phyloP scores from a whole-genome alignment of 1,284 basidiomycete genomes.

The Leccinum ponderosum region DNA sequence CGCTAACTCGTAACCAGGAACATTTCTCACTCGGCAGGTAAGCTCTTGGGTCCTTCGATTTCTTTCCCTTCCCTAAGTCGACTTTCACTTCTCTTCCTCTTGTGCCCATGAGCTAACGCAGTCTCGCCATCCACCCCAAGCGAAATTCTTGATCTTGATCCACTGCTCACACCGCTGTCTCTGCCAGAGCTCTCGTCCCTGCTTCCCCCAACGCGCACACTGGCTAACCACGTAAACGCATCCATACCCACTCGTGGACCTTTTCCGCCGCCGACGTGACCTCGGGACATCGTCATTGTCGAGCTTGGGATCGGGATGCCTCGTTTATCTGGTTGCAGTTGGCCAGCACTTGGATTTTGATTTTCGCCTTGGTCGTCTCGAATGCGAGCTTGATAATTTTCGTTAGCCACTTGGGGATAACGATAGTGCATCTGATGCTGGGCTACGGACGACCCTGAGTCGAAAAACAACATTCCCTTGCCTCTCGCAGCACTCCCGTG shows the following conservation, averaged over 20 bases:
- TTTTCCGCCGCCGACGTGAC: conserved; percentile 57
- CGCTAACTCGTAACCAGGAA: background rate
- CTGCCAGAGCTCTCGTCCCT: conserved; percentile 54
- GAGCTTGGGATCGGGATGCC: conserved; percentile 23
- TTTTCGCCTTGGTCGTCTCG: conserved; percentile 22
- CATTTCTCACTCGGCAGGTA: conserved; percentile 75
- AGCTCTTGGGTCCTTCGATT: conserved; percentile 50
- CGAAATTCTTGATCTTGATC: conserved; percentile 36
- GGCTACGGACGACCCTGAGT: conserved; percentile 13
- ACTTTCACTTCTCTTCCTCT: conserved; percentile 46
- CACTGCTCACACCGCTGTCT: conserved; percentile 47
- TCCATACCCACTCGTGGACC: conserved; percentile 65
- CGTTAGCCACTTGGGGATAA: conserved; percentile 16
- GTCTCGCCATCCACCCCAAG: conserved; percentile 21
- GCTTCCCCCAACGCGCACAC: conserved; percentile 57
- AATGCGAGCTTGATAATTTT: conserved; percentile 13
- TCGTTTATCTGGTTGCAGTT: conserved; percentile 21
- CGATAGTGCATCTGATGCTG: conserved; percentile 20
- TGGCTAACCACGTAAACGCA: conserved; percentile 68
- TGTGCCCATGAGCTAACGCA: conserved; percentile 14
- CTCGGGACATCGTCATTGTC: conserved; percentile 48
- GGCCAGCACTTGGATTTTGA: conserved; percentile 5
- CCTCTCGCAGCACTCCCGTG: conserved; percentile 38
- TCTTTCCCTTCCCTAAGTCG: conserved; percentile 43
- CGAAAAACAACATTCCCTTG: conserved; percentile 29